phyloP scores from a whole-genome alignment of 192 early-diverging fungal genomes.

The Coemansia sp. region DNA sequence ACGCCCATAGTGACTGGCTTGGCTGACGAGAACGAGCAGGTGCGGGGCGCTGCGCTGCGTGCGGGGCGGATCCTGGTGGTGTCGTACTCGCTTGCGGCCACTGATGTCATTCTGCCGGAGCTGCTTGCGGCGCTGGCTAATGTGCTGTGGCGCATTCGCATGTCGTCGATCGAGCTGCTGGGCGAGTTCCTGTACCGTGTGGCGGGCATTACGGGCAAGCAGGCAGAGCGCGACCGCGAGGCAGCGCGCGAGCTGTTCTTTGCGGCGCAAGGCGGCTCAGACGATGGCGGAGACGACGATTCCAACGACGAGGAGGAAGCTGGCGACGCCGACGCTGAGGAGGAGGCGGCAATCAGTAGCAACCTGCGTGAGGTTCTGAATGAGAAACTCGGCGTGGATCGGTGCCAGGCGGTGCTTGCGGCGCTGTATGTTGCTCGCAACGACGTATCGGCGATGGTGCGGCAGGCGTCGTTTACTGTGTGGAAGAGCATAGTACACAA shows the following conservation, averaged over 20 bases:
- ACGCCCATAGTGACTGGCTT: constrained; percentile 86
- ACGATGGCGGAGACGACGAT: constrained; percentile 52
- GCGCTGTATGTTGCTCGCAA: constrained; percentile 90
- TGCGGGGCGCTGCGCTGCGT: constrained; percentile 87
- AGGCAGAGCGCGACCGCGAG: constrained; percentile 52
- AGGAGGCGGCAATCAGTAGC: constrained; percentile 31
- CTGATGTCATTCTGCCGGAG: constrained; percentile 89
- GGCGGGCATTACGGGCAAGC: constrained; percentile 75
- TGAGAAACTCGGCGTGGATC: constrained; percentile 80
- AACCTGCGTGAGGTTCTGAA: constrained; percentile 59
- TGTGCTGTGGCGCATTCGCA: constrained; percentile 94
- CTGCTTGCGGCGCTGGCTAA: constrained; percentile 87
- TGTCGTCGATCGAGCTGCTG: constrained; percentile 89
- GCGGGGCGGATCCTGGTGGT: constrained; percentile 92
- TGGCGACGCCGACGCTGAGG: constrained; percentile 32
- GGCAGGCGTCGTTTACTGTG: constrained; percentile 83
- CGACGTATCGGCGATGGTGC: constrained; percentile 77
- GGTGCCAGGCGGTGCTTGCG: constrained; percentile 82
- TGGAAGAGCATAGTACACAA: constrained; percentile 97
- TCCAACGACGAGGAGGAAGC: constrained; percentile 11
- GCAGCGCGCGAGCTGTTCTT: constrained; percentile 46
- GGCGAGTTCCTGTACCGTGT: constrained; percentile 93
- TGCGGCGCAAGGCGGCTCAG: constrained; percentile 32
- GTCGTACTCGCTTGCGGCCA: constrained; percentile 83
- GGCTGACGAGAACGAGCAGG: constrained; percentile 93